Conservation (phyloP, 768 basidiomycete species). For the Filobasidium wieringae region DNA sequence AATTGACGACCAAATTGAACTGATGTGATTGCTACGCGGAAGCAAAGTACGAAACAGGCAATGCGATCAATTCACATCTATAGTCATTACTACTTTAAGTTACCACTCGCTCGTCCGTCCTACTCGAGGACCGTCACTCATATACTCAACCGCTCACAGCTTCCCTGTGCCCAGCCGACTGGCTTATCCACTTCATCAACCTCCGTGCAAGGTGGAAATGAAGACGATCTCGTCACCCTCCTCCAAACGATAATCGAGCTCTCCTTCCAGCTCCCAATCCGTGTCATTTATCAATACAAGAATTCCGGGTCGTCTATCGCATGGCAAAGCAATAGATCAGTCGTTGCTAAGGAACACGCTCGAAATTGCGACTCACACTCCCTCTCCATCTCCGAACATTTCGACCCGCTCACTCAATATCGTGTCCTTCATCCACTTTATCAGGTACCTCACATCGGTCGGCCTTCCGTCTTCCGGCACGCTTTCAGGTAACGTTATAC, state of each 20-base stretch:
- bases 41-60: too few relatives aligned
- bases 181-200: too few relatives aligned
- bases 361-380: constrained; percentile 51
- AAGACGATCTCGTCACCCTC: constrained; percentile 83
- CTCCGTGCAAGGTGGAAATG: constrained; percentile 91
- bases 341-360: not conserved
- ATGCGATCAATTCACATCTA: too few relatives aligned
- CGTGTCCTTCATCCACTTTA: constrained; percentile 63
- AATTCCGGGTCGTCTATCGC: constrained; percentile 76
- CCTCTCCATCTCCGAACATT: constrained; percentile 74
- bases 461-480: constrained; percentile 3
- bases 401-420: constrained; percentile 74
- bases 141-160: too few relatives aligned
- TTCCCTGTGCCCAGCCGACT: too few relatives aligned
- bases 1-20: too few relatives aligned
- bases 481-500: constrained; percentile 20
- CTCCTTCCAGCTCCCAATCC: constrained; percentile 96
- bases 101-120: too few relatives aligned
- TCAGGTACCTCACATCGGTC: constrained; percentile 56
- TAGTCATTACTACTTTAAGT: too few relatives aligned
- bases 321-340: not conserved
- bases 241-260: constrained; percentile 68
- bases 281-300: constrained; percentile 93
- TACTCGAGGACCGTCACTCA: too few relatives aligned
- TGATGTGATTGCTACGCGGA: too few relatives aligned